Conservation (phyloP, 305 asterid species). For the Fraxinus albicans region DNA sequence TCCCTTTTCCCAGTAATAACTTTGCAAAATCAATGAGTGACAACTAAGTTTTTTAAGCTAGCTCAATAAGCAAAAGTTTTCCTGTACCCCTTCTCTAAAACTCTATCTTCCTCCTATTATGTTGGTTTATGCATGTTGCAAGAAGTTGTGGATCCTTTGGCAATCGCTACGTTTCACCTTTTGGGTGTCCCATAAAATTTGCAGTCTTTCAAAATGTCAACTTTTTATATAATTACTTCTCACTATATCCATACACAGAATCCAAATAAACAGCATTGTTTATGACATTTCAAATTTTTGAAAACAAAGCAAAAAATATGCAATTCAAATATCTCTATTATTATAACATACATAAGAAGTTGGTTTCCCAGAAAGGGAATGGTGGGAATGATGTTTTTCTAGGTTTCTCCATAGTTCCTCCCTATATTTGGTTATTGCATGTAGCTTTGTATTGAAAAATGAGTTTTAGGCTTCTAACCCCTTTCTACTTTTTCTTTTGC, state of each 20-base stretch:
- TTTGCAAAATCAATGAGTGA: neutral
- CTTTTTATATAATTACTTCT: neutral
- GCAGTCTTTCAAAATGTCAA: neutral
- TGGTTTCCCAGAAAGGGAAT: neutral
- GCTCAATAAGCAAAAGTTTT: neutral
- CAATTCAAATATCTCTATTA: neutral
- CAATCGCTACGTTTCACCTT: neutral
- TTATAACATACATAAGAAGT: neutral
- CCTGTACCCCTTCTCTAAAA: neutral
- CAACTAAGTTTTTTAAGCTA: neutral
- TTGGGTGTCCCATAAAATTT: neutral
- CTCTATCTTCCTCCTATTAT: neutral
- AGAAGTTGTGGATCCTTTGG: neutral
- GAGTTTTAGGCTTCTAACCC: constrained; percentile 11
- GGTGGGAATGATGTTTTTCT: neutral
- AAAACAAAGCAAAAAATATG: neutral
- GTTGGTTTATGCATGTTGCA: neutral
- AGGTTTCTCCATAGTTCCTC: neutral
- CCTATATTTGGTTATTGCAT: neutral
- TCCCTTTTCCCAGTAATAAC: neutral
- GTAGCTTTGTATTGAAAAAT: neutral
- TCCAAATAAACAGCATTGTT: neutral
- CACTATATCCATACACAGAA: neutral
- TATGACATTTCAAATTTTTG: neutral
- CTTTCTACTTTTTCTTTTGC: constrained; percentile 10